Base-by-base conservation (phyloP, 1,139 yeast genomes). In the Wickerhamomyces sp. region DNA sequence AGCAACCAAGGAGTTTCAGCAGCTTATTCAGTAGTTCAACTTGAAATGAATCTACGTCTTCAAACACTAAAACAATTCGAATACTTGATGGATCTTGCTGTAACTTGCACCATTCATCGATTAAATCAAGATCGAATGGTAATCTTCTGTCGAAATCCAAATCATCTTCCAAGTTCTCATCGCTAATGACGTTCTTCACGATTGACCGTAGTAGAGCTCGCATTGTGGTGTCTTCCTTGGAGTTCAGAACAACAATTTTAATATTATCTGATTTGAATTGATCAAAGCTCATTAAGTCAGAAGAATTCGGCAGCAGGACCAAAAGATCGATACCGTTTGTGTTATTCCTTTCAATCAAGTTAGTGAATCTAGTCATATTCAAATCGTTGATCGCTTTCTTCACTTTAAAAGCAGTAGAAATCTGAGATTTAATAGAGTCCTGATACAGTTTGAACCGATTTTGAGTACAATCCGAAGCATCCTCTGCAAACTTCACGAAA, bases 211-310 rank as follows among this genome's bases (percentile, higher is more conserved):
- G 45, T 0, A 72, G 57, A 16, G 64, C 51, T 49, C 70, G 72
- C 44, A 71, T 61, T 33, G 71, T 71, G 20, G 63, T 51, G 41
- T 74, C 68, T 27, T 61, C 63, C 45, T 70, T 71, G 4, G 76
- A 65, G 42, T 60, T 67, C 31, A 75, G 49, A 9, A 56, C 52
- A n/a, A 72, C 60, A n/a, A 68, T 47, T 33, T 62, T 63, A 26
- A 62, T 44, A 21, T 51, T 53, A 8, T 47, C 39, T 19, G 26
- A 19, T 28, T n/a, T n/a, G n/a, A 29, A 16, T 26, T 14, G 13
- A 24, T 75, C 59, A 13, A 68, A 56, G 49, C 77, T 78, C 43
- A 77, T 75, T n/a, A 83, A 74, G 8, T 73, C 70, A 51, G 77
- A 77, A 14, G 84, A 67, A 14, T 81, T 76, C 39, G 79, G 63